These are phyloP conservation scores for Puccinia polysora DNA, from an alignment of 1,284 basidiomycete genomes.

Conservation along the genomic window DNA sequence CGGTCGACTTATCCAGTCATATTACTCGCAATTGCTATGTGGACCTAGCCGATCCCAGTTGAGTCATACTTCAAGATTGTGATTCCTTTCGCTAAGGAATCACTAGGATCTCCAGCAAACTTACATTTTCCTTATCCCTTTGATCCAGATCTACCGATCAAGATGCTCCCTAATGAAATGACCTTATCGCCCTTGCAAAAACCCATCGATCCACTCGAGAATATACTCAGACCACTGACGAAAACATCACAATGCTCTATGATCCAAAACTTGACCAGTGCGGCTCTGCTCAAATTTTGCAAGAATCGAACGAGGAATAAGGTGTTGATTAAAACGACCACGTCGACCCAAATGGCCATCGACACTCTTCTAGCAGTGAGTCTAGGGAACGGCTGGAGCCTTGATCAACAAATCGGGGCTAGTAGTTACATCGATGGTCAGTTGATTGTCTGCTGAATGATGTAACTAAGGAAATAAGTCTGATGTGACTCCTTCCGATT, in stretches of 20 bases:
- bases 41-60: slow-evolving; percentile 33
- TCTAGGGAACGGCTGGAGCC: slow-evolving; percentile 26
- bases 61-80: neutral
- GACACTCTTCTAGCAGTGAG: slow-evolving; percentile 22
- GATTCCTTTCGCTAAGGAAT: neutral
- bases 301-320: slow-evolving; percentile 5
- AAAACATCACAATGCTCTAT: slow-evolving; percentile 10
- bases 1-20: neutral
- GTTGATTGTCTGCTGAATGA: neutral
- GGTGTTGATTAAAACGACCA: slow-evolving; percentile 18
- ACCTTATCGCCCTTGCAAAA: neutral
- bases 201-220: slow-evolving; percentile 5
- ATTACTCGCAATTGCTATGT: neutral
- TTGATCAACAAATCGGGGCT: slow-evolving; percentile 16
- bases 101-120: neutral
- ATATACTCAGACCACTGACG: slow-evolving; percentile 13
- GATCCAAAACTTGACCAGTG: slow-evolving; percentile 2
- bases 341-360: slow-evolving; percentile 28
- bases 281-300: slow-evolving; percentile 9
- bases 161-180: neutral
- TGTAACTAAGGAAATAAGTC: neutral
- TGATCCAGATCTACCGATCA: slow-evolving; percentile 22
- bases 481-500: neutral
- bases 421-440: slow-evolving; percentile 20
- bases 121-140: neutral